Evolutionary conservation across 176 grass and related monocot genomes (phyloP), one percentile per base, ranked within the genome.

Genomic region (Saccharum officinarum): DNA sequence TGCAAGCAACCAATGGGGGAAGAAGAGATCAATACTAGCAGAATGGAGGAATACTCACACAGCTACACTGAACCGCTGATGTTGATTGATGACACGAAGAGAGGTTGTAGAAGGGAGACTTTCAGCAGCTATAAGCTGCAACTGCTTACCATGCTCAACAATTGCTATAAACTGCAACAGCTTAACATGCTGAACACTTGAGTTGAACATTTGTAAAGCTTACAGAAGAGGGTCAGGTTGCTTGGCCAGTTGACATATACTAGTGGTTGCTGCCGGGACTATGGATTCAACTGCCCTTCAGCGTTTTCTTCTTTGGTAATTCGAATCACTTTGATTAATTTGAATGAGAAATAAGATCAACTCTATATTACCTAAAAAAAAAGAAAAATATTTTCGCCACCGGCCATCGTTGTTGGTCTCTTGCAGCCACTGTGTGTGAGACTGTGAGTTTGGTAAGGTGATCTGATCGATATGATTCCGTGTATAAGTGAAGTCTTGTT

Each of bases 1-100:
- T 0, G 16, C 65, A 77, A 77, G 6, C 73, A 88, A 50, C 39
- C 4, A 61, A 28, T 30, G 31, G 50, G 8, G 30, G 12, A 41
- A 86, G 30, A 15, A 17, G 20, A 82, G 40, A 82, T 69, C 55
- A n/a, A 31, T 41, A n/a, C 22, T 84, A 54, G 75, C 15, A 54
- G 45, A 84, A 30, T 14, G 20, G 44, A 54, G 30, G 72, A 49
- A 26, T 42, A 55, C 45, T 30, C 31, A 16, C 8, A 80, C 13
- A 22, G 44, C 20, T 46, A 84, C 5, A 68, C 41, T 67, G 41
- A 67, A 73, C 22, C 17, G 0, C 8, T 34, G 26, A 47, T 47
- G 45, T 12, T 45, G 42, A 45, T 10, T 45, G 11, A 34, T 9
- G 37, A 73, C 55, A n/a, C 42, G 20, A 34, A 73, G 38, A 28